Percentiles rank a stretch among this genome's conserved stretches.
These are phyloP conservation scores for Celoporthe dispersa DNA, from an alignment of 2,329 filamentous ascomycete genomes.

Conservation along the genomic window DNA sequence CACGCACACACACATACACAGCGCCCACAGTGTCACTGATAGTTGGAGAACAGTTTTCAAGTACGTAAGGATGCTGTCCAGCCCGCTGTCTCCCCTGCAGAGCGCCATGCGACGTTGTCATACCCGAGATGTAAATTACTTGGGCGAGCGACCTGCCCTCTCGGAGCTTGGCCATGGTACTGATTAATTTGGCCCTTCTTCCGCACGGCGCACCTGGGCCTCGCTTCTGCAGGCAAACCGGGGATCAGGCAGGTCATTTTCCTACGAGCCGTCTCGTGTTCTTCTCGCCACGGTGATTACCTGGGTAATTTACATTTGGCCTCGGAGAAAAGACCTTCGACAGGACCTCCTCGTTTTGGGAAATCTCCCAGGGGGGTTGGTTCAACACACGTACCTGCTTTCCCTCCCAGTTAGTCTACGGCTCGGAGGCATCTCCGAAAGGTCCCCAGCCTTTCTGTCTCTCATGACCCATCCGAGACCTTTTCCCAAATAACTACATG, in stretches of 20 bases:
- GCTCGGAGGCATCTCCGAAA: not conserved
- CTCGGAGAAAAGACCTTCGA: too few species aligned
- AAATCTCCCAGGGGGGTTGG: too few species aligned
- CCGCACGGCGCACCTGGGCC: not conserved
- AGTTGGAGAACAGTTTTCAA: not conserved
- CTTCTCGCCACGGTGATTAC: not conserved
- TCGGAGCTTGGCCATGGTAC: not conserved
- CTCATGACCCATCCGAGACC: not conserved
- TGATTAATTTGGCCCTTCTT: not conserved
- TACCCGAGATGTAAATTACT: not conserved
- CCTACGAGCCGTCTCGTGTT: not conserved
- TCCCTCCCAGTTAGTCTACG: not conserved
- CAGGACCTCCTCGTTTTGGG: too few species aligned
- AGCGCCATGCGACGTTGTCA: not conserved
- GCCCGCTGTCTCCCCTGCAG: not conserved
- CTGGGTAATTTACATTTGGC: not conserved
- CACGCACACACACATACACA: not conserved
- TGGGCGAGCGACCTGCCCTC: not conserved
- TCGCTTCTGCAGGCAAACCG: not conserved
- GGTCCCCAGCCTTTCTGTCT: not conserved
- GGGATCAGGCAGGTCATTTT: not conserved
- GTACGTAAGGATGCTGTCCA: not conserved
- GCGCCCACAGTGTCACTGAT: not conserved
- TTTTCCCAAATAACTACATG: not conserved
- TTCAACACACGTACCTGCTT: too few species aligned